Evolutionary conservation across 345 rosid genomes (phyloP).

Genomic region (Moricandia arvensis): DNA sequence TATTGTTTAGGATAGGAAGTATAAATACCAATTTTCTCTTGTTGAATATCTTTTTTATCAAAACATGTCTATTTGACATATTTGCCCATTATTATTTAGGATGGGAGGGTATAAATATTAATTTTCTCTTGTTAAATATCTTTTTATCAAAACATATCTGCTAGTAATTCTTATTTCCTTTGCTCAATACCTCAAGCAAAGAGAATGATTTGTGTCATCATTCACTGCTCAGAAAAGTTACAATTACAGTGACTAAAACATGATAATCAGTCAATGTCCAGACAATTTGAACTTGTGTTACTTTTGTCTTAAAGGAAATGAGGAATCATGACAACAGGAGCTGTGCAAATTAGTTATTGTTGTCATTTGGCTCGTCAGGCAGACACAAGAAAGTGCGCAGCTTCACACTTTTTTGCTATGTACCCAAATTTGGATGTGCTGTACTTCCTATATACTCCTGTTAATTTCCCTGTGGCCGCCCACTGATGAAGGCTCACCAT

Average conservation of each 20-base stretch:
- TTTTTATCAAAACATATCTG: not conserved
- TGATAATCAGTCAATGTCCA: not conserved
- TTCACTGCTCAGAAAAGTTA: not conserved
- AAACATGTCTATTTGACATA: too few species aligned
- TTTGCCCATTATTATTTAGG: not conserved
- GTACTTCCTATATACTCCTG: constrained; percentile 88
- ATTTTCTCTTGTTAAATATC: too few species aligned
- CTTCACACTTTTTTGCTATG: constrained; percentile 64
- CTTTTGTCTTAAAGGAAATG: constrained; percentile 1
- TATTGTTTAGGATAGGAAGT: too few species aligned
- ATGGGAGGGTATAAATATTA: too few species aligned
- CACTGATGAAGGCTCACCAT: constrained; percentile 65
- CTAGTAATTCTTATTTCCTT: not conserved
- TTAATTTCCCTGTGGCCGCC: constrained; percentile 72
- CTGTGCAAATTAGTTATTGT: constrained; percentile 43
- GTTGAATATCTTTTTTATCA: too few species aligned
- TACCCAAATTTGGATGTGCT: constrained; percentile 61
- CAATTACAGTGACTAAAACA: not conserved
- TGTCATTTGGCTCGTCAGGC: constrained; percentile 11
- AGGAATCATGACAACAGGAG: constrained; percentile 14
- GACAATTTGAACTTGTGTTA: constrained; percentile 8
- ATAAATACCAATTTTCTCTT: too few species aligned
- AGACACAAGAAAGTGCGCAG: constrained; percentile 54
- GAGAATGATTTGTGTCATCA: constrained; percentile 11
- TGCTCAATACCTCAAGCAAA: not conserved